A percentile compares a stretch with the other conserved stretches of the same genome.
Evolutionary conservation across 345 rosid genomes (phyloP).

Genomic region (Orychophragmus violaceus): DNA sequence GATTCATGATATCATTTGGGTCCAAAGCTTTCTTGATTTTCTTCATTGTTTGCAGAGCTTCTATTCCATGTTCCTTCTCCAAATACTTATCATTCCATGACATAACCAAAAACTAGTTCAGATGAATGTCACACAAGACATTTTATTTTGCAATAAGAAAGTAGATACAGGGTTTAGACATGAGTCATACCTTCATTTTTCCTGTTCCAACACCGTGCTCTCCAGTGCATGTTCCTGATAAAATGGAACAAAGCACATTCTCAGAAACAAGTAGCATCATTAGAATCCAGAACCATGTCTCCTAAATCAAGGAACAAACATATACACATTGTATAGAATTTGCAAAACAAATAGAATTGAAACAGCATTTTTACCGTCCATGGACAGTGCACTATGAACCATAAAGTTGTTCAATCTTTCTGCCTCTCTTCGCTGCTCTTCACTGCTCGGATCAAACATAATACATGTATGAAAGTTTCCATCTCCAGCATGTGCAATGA

Average conservation of each 20-base stretch:
- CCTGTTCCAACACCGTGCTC: conserved; percentile 97
- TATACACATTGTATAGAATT: conserved; percentile 4
- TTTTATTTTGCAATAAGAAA: background rate
- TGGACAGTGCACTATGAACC: conserved; percentile 71
- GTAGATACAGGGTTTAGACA: background rate
- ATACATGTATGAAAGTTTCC: conserved; percentile 81
- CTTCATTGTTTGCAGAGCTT: conserved; percentile 78
- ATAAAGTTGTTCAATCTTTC: conserved; percentile 71
- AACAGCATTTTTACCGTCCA: conserved; percentile 57
- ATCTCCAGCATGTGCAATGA: conserved; percentile 95
- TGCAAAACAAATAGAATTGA: conserved; percentile 39
- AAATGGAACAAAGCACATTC: background rate
- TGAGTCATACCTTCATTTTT: conserved; percentile 61
- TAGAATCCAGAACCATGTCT: background rate
- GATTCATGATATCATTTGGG: conserved; percentile 90
- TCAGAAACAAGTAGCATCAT: background rate
- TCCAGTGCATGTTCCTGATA: conserved; percentile 88
- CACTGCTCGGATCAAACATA: conserved; percentile 64
- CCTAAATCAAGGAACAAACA: background rate
- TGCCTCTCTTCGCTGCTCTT: conserved; percentile 66
- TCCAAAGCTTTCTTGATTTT: conserved; percentile 69
- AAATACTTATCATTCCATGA: conserved; percentile 46
- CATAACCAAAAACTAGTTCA: background rate
- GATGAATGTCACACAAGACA: background rate
- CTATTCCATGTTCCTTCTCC: conserved; percentile 80